These are phyloP conservation scores for Mycena belliarum DNA, from an alignment of 768 basidiomycete species.

Conservation along the genomic window DNA sequence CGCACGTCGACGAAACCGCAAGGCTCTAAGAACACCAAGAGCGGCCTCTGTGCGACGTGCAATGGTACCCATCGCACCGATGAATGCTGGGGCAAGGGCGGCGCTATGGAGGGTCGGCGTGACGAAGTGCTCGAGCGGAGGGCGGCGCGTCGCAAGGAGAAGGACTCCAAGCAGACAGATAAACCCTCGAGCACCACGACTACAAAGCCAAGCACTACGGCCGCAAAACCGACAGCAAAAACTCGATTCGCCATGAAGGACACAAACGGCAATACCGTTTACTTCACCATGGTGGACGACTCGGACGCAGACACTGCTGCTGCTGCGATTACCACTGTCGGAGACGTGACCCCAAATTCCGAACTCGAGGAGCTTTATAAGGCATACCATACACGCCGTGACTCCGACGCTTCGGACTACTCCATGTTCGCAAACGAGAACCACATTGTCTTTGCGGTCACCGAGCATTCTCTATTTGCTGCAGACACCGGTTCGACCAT, in stretches of 20 bases:
- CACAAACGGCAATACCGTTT: background rate
- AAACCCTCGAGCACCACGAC: too few relatives aligned
- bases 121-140: too few relatives aligned
- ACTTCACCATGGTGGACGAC: constrained; percentile 2
- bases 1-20: too few relatives aligned
- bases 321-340: background rate
- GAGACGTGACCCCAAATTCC: background rate
- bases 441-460: background rate
- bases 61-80: too few relatives aligned
- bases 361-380: background rate
- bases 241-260: background rate
- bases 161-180: too few relatives aligned
- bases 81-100: too few relatives aligned
- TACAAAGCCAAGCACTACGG: background rate
- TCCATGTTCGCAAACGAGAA: background rate
- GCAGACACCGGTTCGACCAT: constrained; percentile 13
- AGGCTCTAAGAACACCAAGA: too few relatives aligned
- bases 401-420: background rate
- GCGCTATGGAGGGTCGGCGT: too few relatives aligned
- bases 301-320: background rate
- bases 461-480: background rate
- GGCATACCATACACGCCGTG: background rate
- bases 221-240: background rate
- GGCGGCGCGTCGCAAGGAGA: too few relatives aligned
- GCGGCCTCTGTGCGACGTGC: too few relatives aligned